Evolutionary conservation across 306 rosid genomes (phyloP), one percentile per base, ranked within the genome.

Genomic region (Quercus dentata): DNA sequence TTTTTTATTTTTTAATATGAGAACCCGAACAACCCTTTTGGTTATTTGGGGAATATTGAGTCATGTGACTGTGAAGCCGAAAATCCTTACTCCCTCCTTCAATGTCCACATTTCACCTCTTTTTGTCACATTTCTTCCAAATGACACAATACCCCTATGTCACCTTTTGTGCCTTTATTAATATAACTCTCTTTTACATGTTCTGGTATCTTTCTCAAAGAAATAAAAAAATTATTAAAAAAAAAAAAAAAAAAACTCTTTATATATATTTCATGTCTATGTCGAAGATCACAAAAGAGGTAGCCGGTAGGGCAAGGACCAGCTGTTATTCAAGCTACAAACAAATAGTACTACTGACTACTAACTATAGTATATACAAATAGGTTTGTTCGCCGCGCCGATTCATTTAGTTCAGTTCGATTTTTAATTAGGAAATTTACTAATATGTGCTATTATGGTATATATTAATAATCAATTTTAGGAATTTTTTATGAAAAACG

Each of bases 11-110:
- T 57, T 7, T 57, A 9, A 7, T 79, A 84, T 74, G 81, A 69
- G 81, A 85, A 81, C 80, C 44, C 67, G 15, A 3, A 72, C 46
- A 78, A n/a, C 73, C 51, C 61, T 54, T 77, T 76, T 13, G 19
- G 11, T 8, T 41, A 41, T 57, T 65, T 78, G 62, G 5, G 54
- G 54, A 49, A 13, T 13, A 49, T 67, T 23, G 76, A 74, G 21
- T 87, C 85, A 79, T 83, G 87, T 78, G 83, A 80, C 74, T 83
- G 87, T 76, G 83, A 80, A 75, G 52, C 70, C 61, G 68, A 75
- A 74, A 77, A 61, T 54, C 46, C 21, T 71, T 52, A 51, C 44
- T 19, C 28, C 76, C 62, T 20, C 2, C 27, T 56, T 70, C 18
- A 21, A 55, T 20, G 41, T 56, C 76, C 19, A 25, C 14, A 10